Evolutionary conservation across 345 rosid genomes (phyloP).

Genomic region (Nephelium lappaceum): DNA sequence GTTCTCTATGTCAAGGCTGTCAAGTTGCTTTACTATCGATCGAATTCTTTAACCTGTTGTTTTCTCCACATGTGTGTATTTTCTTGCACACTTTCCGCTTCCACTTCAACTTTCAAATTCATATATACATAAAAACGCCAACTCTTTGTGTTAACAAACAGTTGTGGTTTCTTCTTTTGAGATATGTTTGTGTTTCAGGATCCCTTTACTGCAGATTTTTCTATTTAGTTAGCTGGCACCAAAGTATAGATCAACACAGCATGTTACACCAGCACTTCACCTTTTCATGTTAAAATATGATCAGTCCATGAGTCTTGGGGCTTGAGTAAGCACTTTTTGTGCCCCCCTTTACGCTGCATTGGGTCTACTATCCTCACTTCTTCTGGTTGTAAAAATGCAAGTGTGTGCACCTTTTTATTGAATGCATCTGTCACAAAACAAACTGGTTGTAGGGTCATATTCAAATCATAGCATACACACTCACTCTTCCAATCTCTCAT

Average conservation of each 20-base stretch:
- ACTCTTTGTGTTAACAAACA: neutral
- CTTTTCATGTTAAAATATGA: neutral
- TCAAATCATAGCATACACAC: neutral
- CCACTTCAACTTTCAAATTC: neutral
- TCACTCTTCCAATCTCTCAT: neutral
- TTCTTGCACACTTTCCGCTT: neutral
- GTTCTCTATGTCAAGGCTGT: neutral
- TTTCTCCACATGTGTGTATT: neutral
- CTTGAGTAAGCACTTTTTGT: slow-evolving; percentile 7
- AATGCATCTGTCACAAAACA: slow-evolving; percentile 13
- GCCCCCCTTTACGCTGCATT: slow-evolving; percentile 11
- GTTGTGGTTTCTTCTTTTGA: neutral
- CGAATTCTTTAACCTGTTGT: neutral
- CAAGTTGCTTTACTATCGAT: neutral
- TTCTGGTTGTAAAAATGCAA: slow-evolving; percentile 8
- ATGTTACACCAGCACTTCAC: neutral
- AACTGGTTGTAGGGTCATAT: slow-evolving; percentile 28
- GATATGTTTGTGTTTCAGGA: neutral
- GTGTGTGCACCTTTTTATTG: neutral
- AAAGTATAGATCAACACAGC: slow-evolving; percentile 1
- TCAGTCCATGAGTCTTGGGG: slow-evolving; percentile 4
- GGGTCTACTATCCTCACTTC: slow-evolving; percentile 6
- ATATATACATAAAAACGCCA: neutral
- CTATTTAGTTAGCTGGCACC: slow-evolving; percentile 18
- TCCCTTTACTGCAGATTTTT: slow-evolving; percentile 10